Evolutionary conservation across 2,329 filamentous ascomycete species (phyloP).

Genomic region (Cercospora sp.): DNA sequence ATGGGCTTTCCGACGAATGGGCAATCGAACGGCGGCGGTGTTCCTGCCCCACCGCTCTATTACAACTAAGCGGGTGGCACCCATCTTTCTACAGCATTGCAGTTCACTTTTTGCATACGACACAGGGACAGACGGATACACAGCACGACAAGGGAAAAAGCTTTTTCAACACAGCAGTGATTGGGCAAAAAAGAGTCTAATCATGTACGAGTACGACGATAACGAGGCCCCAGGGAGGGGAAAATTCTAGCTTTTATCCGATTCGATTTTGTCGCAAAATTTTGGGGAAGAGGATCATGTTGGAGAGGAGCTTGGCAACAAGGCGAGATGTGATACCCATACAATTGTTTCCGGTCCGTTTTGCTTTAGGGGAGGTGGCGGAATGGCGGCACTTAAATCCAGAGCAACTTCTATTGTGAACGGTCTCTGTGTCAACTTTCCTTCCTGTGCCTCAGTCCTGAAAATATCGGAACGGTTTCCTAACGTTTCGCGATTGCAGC

Average conservation of each 20-base stretch:
- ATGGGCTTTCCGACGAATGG: constrained; percentile 9
- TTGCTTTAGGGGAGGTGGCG: background rate
- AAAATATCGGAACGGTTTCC: background rate
- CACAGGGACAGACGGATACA: background rate
- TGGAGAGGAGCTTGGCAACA: background rate
- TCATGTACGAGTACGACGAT: background rate
- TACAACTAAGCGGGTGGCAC: background rate
- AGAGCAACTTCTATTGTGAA: background rate
- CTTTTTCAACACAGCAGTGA: background rate
- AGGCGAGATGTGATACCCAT: constrained; percentile 1
- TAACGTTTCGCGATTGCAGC: background rate
- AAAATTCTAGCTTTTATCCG: background rate
- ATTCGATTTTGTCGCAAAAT: background rate
- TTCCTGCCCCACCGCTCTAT: constrained; percentile 13
- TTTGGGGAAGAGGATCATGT: background rate
- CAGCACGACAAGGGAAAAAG: background rate
- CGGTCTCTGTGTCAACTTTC: background rate
- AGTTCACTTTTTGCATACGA: background rate
- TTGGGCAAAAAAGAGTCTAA: background rate
- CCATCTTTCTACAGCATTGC: background rate
- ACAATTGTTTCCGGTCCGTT: background rate
- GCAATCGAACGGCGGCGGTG: background rate
- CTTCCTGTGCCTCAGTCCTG: background rate
- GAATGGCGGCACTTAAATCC: background rate
- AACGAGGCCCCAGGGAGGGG: background rate